These are phyloP conservation scores for Cyberlindnera samutprakarnensis DNA, from an alignment of 805 yeast genomes.

Conservation along the genomic window DNA sequence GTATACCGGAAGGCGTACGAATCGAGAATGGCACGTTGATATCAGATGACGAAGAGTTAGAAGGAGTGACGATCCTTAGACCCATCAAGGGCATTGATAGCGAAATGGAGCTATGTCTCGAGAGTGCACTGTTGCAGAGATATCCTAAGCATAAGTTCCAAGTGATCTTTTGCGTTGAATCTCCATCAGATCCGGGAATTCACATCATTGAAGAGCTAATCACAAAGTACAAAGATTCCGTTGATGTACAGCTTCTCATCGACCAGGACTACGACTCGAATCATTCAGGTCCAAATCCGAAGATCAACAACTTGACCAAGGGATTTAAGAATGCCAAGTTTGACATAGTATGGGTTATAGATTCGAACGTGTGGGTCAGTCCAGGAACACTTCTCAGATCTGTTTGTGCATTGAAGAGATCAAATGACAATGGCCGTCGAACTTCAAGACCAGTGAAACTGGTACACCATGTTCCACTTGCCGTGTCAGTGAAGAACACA, in stretches of 20 bases:
- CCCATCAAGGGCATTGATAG: conserved; percentile 85
- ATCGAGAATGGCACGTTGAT: conserved; percentile 4
- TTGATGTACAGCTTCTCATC: conserved; percentile 52
- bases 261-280: conserved; percentile 27
- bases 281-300: conserved; percentile 80
- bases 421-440: conserved; percentile 43
- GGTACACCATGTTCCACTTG: conserved; percentile 79
- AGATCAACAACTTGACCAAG: conserved; percentile 78
- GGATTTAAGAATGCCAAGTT: conserved; percentile 62
- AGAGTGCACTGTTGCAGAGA: conserved; percentile 58
- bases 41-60: conserved; percentile 28
- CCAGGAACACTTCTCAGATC: conserved; percentile 61
- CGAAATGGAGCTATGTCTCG: conserved; percentile 60
- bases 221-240: conserved; percentile 38
- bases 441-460: conserved; percentile 44
- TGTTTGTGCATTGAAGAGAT: conserved; percentile 39
- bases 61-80: conserved; percentile 69
- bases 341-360: conserved; percentile 80
- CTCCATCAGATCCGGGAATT: conserved; percentile 54
- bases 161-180: conserved; percentile 70
- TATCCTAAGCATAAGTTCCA: conserved; percentile 58
- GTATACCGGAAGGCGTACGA: conserved; percentile 5
- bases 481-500: conserved; percentile 28
- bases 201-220: conserved; percentile 46
- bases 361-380: conserved; percentile 75